Base-by-base conservation (phyloP, 805 yeast species). In the Helenozyma baotianmanensis region DNA sequence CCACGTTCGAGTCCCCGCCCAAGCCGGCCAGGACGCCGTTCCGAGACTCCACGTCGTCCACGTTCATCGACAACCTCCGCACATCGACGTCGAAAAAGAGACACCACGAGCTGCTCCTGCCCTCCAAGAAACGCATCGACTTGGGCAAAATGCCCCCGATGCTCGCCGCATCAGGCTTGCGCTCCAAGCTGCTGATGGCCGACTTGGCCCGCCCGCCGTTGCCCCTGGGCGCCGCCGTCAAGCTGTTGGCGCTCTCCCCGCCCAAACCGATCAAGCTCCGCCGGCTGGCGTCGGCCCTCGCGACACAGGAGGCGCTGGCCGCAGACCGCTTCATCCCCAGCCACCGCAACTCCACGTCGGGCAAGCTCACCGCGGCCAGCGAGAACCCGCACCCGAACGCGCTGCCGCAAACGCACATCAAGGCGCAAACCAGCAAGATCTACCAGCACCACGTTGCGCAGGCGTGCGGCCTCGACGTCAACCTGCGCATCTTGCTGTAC, bases 391-490 rank as follows among this genome's bases (percentile, higher is more conserved):
- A 55, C 33, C 72, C 72, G 2, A 63, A 64, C 47, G 71, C 71
- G 12, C 64, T 74, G 33, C 80, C 80, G 2, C 64, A 66, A 39
- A 70, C 74, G 6, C 78, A 75, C 48, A 73, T 76, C 27, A 69
- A 68, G 43, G 72, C 72, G 3, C 78, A 74, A 48, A 72, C 75
- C 3, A 59, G 72, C 7, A 67, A 70, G 40, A 70, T 74, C 4
- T 86, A 85, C 51, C 82, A 82, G 54, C 76, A 77, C 48, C 80
- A 86, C 17, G 95, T 90, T 2, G 97, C 97, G 0, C 83, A 83
- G 52, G 97, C 97, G 0, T 90, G 97, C 56, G 97, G 98, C 0
- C 67, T 88, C 30, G 81, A 83, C 37, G 74, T 84, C 50, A 82
- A 86, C 40, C 82, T 85, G 41, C 69, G 96, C 42, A 85, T 92